Percentiles rank a stretch among this genome's conserved stretches.
Evolutionary conservation across 176 grass and related monocot genomes (phyloP).

Genomic region (Oryza australiensis): DNA sequence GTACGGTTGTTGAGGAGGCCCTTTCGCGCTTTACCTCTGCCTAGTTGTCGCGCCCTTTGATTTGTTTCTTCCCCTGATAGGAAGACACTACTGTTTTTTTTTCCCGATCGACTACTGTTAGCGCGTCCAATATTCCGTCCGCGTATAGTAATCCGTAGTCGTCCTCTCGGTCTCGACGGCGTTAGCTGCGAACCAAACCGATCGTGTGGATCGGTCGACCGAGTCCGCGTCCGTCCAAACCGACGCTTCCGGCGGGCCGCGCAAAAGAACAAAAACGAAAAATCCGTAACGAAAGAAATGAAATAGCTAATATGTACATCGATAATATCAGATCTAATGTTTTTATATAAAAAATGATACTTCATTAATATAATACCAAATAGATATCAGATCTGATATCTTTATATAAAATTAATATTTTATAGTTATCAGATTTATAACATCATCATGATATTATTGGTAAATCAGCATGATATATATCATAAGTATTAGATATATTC

Average conservation of each 20-base stretch:
- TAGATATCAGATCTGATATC: no score
- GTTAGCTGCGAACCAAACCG: background rate
- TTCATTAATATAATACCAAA: no score
- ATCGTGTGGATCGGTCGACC: background rate
- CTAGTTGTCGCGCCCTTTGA: background rate
- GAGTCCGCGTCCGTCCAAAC: constrained; percentile 22
- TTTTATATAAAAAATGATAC: no score
- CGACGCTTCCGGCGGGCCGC: background rate
- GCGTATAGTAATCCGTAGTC: background rate
- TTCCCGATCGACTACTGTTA: background rate
- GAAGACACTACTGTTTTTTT: background rate
- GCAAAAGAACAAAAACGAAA: background rate
- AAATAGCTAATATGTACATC: no score
- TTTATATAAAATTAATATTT: no score
- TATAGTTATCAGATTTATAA: no score
- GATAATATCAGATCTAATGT: no score
- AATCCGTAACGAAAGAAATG: no score
- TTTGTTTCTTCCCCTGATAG: background rate
- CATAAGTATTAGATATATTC: no score
- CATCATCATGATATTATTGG: no score
- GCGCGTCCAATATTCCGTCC: background rate
- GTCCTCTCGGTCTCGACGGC: background rate
- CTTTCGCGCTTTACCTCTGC: constrained; percentile 20
- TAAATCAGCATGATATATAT: no score
- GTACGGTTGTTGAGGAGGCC: constrained; percentile 40